phyloP scores from a whole-genome alignment of 164 flowering plant genomes.

The Vitis vinifera region DNA sequence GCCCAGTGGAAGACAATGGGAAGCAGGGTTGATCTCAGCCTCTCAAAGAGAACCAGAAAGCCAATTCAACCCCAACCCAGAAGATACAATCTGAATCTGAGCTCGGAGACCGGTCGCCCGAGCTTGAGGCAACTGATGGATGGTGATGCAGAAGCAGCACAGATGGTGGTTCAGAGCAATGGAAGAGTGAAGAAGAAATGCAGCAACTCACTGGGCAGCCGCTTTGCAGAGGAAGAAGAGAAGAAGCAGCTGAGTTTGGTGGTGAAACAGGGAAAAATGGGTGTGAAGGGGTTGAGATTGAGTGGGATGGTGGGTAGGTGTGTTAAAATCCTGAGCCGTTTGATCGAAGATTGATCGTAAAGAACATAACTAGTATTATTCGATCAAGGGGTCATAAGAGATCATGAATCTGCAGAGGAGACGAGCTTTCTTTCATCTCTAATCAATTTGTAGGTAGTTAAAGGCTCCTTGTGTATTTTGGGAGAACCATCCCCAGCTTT shows the following conservation, averaged over 20 bases:
- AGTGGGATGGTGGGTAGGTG: not conserved
- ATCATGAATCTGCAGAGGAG: too few relatives aligned
- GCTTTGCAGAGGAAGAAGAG: not conserved
- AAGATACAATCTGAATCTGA: not conserved
- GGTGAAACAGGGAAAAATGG: not conserved
- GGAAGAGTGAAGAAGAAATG: not conserved
- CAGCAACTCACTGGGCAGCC: not conserved
- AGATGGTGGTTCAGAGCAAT: not conserved
- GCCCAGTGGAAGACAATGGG: not conserved
- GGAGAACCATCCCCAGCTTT: too few relatives aligned
- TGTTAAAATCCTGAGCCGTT: not conserved
- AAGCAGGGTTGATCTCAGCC: not conserved
- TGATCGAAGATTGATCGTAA: not conserved
- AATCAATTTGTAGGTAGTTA: too few relatives aligned
- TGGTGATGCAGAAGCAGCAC: not conserved
- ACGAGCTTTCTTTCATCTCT: too few relatives aligned
- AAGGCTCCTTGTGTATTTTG: too few relatives aligned
- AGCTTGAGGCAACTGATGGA: conserved; percentile 3
- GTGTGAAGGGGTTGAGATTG: not conserved
- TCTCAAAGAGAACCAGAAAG: conserved; percentile 6
- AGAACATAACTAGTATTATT: not conserved
- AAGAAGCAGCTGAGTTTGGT: not conserved
- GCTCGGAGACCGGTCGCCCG: too few relatives aligned
- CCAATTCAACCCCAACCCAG: not conserved
- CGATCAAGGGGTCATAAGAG: too few relatives aligned